Evolutionary conservation across 2,329 filamentous ascomycete species (phyloP).

Genomic region (Cercospora canescens): DNA sequence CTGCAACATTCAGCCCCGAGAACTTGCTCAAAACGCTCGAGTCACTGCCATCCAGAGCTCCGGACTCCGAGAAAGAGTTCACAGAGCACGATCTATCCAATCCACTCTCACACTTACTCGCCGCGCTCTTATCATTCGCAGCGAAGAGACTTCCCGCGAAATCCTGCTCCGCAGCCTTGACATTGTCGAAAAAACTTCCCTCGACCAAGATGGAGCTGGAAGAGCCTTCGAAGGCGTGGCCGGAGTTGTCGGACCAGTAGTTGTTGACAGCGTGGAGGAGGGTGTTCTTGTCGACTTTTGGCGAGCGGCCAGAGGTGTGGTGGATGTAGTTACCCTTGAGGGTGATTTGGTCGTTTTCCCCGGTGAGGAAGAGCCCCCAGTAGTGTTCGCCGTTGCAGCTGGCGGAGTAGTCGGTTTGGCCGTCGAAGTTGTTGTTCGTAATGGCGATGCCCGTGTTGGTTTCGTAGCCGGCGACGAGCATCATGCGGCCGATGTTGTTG

Average conservation of each 20-base stretch:
- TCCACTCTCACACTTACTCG: conserved; percentile 7
- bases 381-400: conserved; percentile 55
- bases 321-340: conserved; percentile 63
- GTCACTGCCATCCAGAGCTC: conserved; percentile 11
- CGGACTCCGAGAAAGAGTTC: conserved; percentile 16
- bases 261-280: conserved; percentile 64
- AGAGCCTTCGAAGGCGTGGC: conserved; percentile 52
- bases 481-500: conserved; percentile 60
- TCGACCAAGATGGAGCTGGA: conserved; percentile 27
- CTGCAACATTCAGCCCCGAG: conserved; percentile 17
- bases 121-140: background rate
- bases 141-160: conserved; percentile 18
- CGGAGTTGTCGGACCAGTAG: conserved; percentile 57
- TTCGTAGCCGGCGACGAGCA: conserved; percentile 58
- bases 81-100: conserved; percentile 17
- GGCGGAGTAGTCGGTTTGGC: conserved; percentile 54
- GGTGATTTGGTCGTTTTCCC: conserved; percentile 58
- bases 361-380: conserved; percentile 51
- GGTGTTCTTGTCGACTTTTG: conserved; percentile 58
- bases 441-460: conserved; percentile 59
- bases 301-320: conserved; percentile 57
- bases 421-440: conserved; percentile 62
- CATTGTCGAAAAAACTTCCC: conserved; percentile 24
- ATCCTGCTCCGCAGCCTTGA: conserved; percentile 2
- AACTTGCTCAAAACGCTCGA: conserved; percentile 17